Base-by-base conservation (phyloP, 345 rosid species). In the Populus deltoides region DNA sequence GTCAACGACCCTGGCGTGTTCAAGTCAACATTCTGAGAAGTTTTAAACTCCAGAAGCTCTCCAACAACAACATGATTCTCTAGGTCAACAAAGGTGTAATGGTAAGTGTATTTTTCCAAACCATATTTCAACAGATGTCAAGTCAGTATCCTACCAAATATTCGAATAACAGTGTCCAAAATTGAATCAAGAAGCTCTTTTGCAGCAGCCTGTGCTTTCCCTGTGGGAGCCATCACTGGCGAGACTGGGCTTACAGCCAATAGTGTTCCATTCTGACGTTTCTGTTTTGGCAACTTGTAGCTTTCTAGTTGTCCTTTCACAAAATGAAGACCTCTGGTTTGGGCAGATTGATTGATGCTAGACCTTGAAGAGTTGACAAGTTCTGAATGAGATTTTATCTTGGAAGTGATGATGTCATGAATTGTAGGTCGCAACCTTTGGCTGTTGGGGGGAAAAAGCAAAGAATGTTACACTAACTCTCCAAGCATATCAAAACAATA, bases 161-260 rank as follows among this genome's bases (percentile, higher is more conserved):
- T 90, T 77, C 82, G 89, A 82, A 93, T 92, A 82, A 91, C 84
- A 41, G 90, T 81, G 70, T 93, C 95, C 85, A 96, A 87, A 87
- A 92, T 86, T 78, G 97, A 93, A 90, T 92, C 90, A 77, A 96
- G 97, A 84, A 96, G 97, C 81, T 91, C 97, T 82, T 85, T 93
- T 36, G 97, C 90, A 71, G 98, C 89, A 84, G 83, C 82, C 88
- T 96, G 99, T 59, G 97, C 98, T 86, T 89, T 96, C 74, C 99
- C 99, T 74, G 87, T 81, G 80, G 99, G 99, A 85, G 97, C 97
- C 99, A 96, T 93, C 76, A 91, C 85, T 69, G 97, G 88, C 1
- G 99, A 96, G 72, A 93, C 99, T 72, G 99, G 99, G 86, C 98
- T 96, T 80, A 91, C 97, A 79, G 98, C 90, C 84, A 89, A 80